phyloP scores from a whole-genome alignment of 768 basidiomycete species.

The Phlebiopsis gigantea region DNA sequence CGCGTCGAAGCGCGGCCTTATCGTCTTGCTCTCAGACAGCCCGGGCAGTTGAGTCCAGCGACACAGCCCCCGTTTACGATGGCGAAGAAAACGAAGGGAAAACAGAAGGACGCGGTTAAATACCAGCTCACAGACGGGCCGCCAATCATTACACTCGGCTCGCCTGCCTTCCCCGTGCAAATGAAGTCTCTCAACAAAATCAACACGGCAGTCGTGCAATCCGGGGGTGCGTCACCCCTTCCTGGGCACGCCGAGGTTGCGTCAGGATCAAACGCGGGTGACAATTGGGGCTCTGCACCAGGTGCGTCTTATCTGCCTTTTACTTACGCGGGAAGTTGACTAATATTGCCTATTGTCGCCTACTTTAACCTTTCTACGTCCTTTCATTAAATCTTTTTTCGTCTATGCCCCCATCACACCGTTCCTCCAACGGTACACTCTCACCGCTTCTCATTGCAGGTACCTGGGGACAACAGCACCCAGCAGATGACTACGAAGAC shows the following conservation, averaged over 20 bases:
- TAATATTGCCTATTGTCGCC: neutral
- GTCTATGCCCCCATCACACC: neutral
- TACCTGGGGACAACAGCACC: neutral
- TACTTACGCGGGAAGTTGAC: neutral
- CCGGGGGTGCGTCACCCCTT: neutral
- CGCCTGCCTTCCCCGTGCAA: neutral
- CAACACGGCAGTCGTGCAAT: conserved; percentile 1
- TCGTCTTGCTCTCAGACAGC: neutral
- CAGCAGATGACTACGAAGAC: conserved; percentile 1
- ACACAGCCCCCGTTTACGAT: neutral
- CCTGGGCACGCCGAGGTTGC: neutral
- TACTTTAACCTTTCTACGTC: neutral
- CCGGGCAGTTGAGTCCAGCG: neutral
- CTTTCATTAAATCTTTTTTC: neutral
- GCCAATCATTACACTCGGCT: neutral
- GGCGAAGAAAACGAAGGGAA: conserved; percentile 11
- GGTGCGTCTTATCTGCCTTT: conserved; percentile 11
- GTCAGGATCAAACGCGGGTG: neutral
- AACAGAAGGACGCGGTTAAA: conserved; percentile 5
- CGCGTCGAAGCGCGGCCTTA: neutral
- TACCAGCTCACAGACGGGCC: neutral
- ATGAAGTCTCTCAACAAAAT: neutral
- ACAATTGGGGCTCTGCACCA: conserved; percentile 5
- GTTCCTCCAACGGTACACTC: neutral
- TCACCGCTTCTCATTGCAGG: neutral